phyloP scores from a whole-genome alignment of 2,329 filamentous ascomycete species.

The Neofusicoccum sp. region DNA sequence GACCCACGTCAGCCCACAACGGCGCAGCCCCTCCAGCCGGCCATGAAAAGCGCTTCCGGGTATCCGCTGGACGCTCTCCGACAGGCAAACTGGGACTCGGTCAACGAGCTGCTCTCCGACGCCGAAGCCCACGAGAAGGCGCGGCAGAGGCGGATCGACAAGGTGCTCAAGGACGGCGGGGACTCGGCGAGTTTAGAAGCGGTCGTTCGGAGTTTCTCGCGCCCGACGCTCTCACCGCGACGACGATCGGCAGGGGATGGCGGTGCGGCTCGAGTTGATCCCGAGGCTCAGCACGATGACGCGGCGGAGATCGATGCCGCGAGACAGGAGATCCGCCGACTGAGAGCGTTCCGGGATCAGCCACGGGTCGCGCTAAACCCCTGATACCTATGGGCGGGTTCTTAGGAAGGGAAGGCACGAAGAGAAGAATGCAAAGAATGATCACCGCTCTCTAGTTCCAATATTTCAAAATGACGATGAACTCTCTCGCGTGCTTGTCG shows the following conservation, averaged over 20 bases:
- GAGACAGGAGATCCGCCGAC: constrained; percentile 5
- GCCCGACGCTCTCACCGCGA: neutral
- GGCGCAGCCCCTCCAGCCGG: constrained; percentile 13
- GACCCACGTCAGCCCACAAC: constrained; percentile 31
- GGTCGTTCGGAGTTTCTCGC: neutral
- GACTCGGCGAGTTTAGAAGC: neutral
- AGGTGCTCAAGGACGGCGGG: neutral
- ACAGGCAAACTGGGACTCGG: constrained; percentile 50
- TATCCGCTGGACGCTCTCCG: constrained; percentile 46
- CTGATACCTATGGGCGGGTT: neutral
- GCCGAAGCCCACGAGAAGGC: constrained; percentile 26
- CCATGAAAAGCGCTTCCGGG: constrained; percentile 34
- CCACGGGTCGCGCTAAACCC: neutral
- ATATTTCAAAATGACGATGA: constrained; percentile 6
- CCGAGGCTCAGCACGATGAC: neutral
- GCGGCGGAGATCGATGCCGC: neutral
- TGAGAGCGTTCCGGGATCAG: constrained; percentile 11
- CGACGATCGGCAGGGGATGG: neutral
- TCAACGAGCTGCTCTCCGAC: constrained; percentile 46
- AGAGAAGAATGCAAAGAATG: neutral
- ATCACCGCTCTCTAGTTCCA: neutral
- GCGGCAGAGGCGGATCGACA: neutral
- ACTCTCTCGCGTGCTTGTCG: neutral
- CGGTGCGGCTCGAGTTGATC: neutral
- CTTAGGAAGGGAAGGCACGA: neutral